Base-by-base conservation (phyloP, 345 rosid species). In the Psidium guajava region DNA sequence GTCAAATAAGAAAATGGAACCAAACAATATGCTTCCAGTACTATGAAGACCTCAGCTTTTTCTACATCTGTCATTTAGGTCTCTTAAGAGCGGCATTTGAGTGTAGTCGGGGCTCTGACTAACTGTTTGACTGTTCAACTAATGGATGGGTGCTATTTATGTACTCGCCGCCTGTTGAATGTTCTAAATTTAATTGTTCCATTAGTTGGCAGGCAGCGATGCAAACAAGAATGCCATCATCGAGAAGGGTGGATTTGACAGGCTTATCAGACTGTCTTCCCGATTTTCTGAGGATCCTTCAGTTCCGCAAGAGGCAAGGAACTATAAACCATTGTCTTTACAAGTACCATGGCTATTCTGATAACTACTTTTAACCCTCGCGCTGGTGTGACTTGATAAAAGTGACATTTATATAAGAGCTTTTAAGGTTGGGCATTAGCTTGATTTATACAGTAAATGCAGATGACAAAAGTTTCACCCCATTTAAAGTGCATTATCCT, bases 161-260 rank as follows among this genome's bases (percentile, higher is more conserved):
- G 24, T 74, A 47, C 53, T 42, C 7, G 57, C 64, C 74, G n/a
- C 86, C 11, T 81, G 59, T 69, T 84, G 51, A 64, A 64, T 15
- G 77, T 85, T 51, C 82, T 85, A 44, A 54, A 86, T 86, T 87
- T 36, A 75, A 85, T 92, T 58, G 52, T 32, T 64, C 50, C 25
- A 83, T 88, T 85, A 97, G 98, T 89, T 97, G 94, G 99, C 97
- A 88, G 98, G 99, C 89, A 95, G 98, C 84, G 99, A 97, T 84
- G 89, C 95, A 58, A 95, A 95, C 89, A 97, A 96, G 92, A 93
- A 90, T 82, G 89, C 91, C 64, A 92, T 97, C 84, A 92, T 97
- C 54, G 96, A 96, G 89, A 95, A 96, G 86, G 86, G 90, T 28
- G 98, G 99, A 64, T 86, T 97, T 83, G 90, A 92, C 83, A 92